Evolutionary conservation across 2,329 filamentous ascomycete species (phyloP).

Genomic region (Cercospora citrullina): DNA sequence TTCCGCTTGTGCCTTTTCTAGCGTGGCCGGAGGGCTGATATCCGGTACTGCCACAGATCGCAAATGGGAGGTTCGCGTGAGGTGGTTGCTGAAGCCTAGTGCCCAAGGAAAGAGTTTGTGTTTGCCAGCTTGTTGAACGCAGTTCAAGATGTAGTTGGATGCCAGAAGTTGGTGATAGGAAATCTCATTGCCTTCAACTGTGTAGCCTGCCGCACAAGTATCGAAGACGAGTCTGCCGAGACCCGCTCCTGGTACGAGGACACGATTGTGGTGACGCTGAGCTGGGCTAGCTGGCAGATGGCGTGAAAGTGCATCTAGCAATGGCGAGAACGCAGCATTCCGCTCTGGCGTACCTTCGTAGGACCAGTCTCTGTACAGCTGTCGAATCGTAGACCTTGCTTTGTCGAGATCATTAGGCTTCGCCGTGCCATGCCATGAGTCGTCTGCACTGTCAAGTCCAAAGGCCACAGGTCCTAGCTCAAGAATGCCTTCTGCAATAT

Average conservation of each 20-base stretch:
- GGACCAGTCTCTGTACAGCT: conserved; percentile 96
- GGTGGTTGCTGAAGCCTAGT: conserved; percentile 84
- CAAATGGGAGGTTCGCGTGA: conserved; percentile 71
- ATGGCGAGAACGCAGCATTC: conserved; percentile 71
- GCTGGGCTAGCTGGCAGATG: conserved; percentile 43
- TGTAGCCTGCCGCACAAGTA: conserved; percentile 69
- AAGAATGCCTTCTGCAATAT: conserved; percentile 77
- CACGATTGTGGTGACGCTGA: conserved; percentile 50
- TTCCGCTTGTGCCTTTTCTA: conserved; percentile 37
- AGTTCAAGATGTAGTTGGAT: conserved; percentile 73
- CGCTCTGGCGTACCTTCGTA: conserved; percentile 73
- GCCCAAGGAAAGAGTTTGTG: conserved; percentile 84
- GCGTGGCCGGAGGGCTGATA: conserved; percentile 50
- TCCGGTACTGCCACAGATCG: conserved; percentile 75
- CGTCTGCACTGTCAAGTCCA: conserved; percentile 48
- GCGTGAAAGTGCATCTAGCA: conserved; percentile 64
- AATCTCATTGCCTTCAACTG: conserved; percentile 85
- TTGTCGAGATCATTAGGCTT: conserved; percentile 81
- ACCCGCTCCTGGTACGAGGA: conserved; percentile 88
- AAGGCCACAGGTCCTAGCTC: conserved; percentile 68
- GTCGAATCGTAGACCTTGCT: conserved; percentile 84
- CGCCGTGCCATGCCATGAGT: conserved; percentile 68
- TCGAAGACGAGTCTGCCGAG: conserved; percentile 89
- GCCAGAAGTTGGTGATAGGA: conserved; percentile 95
- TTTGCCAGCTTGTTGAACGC: conserved; percentile 58